A percentile compares a stretch with the other conserved stretches of the same genome.
These are phyloP conservation scores for Hippophae gyantsensis DNA, from an alignment of 306 rosid genomes.

Conservation along the genomic window DNA sequence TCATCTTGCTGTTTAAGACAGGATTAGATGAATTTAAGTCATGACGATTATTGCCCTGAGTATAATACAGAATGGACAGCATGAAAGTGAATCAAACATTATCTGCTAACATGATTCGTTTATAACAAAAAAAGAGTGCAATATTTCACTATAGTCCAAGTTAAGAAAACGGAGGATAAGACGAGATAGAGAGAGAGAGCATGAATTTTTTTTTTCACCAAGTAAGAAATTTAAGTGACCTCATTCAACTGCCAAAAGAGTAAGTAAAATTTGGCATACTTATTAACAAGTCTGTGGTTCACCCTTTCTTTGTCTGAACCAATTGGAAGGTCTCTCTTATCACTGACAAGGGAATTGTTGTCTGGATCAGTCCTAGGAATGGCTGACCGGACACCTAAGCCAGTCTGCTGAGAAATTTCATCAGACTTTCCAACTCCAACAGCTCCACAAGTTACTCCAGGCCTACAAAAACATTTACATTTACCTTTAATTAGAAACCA, in stretches of 20 bases:
- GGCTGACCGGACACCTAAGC: constrained; percentile 72
- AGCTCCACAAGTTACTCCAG: constrained; percentile 67
- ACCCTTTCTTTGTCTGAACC: constrained; percentile 78
- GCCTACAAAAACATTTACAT: constrained; percentile 38
- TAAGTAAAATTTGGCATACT: constrained; percentile 38
- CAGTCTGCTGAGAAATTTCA: constrained; percentile 61
- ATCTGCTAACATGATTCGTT: constrained; percentile 1
- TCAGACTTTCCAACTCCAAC: constrained; percentile 75
- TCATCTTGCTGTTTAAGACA: constrained; percentile 57
- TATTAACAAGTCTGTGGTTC: constrained; percentile 69
- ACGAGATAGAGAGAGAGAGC: constrained; percentile 7
- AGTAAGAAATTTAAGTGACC: not conserved
- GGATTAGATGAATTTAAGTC: constrained; percentile 81
- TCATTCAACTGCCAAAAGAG: not conserved
- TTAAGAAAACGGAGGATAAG: not conserved
- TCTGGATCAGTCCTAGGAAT: constrained; percentile 72
- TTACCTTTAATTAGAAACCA: too few species aligned
- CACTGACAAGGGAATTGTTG: constrained; percentile 50
- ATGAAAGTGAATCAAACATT: constrained; percentile 4
- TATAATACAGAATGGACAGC: constrained; percentile 9
- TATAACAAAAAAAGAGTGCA: not conserved
- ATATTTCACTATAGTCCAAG: constrained; percentile 5
- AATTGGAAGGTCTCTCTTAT: constrained; percentile 72
- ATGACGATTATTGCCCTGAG: constrained; percentile 66
- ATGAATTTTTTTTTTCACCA: not conserved